A percentile compares a stretch with the other conserved stretches of the same genome.
phyloP scores from a whole-genome alignment of 768 basidiomycete species.

The Amanita exitialis region DNA sequence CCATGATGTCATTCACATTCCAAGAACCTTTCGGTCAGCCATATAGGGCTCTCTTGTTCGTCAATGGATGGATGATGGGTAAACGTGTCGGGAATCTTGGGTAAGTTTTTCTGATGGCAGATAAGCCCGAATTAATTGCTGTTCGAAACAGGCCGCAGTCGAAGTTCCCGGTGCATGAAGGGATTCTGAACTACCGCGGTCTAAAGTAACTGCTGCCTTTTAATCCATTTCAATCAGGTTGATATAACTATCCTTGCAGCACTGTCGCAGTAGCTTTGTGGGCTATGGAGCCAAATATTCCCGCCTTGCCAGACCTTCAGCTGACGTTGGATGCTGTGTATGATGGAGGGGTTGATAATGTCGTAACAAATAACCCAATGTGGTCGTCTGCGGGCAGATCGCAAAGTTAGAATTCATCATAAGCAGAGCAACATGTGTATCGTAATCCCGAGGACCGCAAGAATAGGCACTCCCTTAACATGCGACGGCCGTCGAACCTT shows the following conservation, averaged over 20 bases:
- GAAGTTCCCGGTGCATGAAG: constrained; percentile 78
- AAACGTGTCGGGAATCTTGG: constrained; percentile 67
- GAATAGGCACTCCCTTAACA: too few species aligned
- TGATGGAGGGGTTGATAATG: constrained; percentile 56
- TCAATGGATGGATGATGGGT: constrained; percentile 90
- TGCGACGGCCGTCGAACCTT: too few species aligned
- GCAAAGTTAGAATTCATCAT: neutral
- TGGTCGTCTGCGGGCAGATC: constrained; percentile 35
- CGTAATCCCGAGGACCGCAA: neutral
- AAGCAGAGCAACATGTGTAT: too few species aligned
- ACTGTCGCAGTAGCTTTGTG: constrained; percentile 60
- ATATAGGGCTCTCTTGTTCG: constrained; percentile 65
- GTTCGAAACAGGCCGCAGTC: constrained; percentile 47
- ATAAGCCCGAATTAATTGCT: neutral
- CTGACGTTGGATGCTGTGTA: constrained; percentile 46
- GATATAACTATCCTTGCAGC: constrained; percentile 15
- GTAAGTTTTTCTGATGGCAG: constrained; percentile 21
- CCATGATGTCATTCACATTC: constrained; percentile 65
- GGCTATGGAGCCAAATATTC: constrained; percentile 42
- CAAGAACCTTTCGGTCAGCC: constrained; percentile 47
- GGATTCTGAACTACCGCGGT: constrained; percentile 67
- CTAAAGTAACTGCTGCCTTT: constrained; percentile 40
- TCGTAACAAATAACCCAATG: constrained; percentile 45
- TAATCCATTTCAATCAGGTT: neutral
- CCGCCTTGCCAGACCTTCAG: constrained; percentile 40